Conservation (phyloP, 2,329 filamentous ascomycete genomes). For the Diaporthe batatas region DNA sequence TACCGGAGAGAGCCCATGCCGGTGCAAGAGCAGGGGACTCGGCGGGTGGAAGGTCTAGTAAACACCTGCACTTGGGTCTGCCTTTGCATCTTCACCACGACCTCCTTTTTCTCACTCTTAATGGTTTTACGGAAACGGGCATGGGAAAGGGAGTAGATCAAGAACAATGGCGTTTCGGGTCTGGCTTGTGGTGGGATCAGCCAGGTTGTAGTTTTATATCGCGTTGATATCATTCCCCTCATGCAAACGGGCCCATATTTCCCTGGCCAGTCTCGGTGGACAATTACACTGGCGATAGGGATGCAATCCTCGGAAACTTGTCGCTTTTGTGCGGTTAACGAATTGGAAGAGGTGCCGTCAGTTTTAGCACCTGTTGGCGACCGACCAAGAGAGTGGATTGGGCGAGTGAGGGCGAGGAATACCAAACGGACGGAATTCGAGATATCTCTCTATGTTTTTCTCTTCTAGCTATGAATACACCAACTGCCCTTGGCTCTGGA, state of each 20-base stretch:
- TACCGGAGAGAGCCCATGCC: constrained; percentile 31
- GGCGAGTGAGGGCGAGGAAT: constrained; percentile 1
- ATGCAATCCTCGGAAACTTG: constrained; percentile 4
- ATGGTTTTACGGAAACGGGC: constrained; percentile 14
- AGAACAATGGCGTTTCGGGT: constrained; percentile 32
- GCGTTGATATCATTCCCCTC: constrained; percentile 24
- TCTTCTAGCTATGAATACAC: constrained; percentile 36
- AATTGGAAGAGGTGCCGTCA: constrained; percentile 9
- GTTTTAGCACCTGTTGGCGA: background rate
- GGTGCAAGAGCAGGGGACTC: constrained; percentile 33
- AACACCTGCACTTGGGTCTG: constrained; percentile 8
- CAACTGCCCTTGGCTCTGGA: constrained; percentile 23
- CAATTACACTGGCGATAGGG: constrained; percentile 22
- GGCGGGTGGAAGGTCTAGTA: constrained; percentile 40
- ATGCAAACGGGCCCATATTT: constrained; percentile 5
- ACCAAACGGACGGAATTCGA: constrained; percentile 13
- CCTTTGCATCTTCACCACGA: constrained; percentile 18
- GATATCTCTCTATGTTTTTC: constrained; percentile 22
- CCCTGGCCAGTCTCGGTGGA: background rate
- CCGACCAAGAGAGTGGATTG: constrained; percentile 20
- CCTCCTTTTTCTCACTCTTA: constrained; percentile 1
- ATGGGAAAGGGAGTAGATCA: constrained; percentile 30
- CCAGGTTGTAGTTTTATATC: background rate
- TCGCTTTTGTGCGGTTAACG: background rate
- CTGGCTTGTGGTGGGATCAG: constrained; percentile 11